phyloP scores from a whole-genome alignment of 148 eudicot species.

The Amaranthus palmeri region DNA sequence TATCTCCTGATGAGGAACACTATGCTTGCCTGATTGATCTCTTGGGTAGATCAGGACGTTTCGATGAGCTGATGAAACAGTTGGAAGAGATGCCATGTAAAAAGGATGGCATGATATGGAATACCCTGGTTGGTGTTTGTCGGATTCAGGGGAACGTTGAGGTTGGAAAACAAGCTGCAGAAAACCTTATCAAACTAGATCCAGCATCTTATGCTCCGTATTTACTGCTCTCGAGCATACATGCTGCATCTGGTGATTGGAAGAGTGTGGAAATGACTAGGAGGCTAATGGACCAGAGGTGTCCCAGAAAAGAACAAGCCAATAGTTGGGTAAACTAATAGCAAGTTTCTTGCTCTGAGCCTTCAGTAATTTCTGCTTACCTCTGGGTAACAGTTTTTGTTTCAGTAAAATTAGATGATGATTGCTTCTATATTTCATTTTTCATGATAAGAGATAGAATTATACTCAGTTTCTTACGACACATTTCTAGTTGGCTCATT shows the following conservation, averaged over 20 bases:
- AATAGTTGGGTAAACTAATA: constrained; percentile 51
- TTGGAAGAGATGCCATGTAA: constrained; percentile 53
- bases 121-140: constrained; percentile 65
- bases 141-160: constrained; percentile 50
- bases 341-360: constrained; percentile 31
- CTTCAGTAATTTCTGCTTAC: constrained; percentile 5
- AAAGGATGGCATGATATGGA: constrained; percentile 51
- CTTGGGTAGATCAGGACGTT: constrained; percentile 59
- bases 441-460: constrained; percentile 5
- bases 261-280: constrained; percentile 39
- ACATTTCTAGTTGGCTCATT: constrained; percentile 7
- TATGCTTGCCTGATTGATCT: constrained; percentile 67
- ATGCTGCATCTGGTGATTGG: constrained; percentile 65
- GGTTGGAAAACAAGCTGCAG: constrained; percentile 51
- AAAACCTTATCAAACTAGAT: constrained; percentile 48
- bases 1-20: constrained; percentile 65
- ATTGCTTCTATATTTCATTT: constrained; percentile 4
- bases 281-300: constrained; percentile 45
- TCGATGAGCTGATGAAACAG: constrained; percentile 52
- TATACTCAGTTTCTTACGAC: constrained; percentile 5
- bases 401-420: constrained; percentile 6
- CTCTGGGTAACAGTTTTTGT: neutral
- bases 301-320: constrained; percentile 46
- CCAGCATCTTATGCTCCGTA: constrained; percentile 54
- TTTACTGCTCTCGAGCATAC: constrained; percentile 54